Evolutionary conservation across 495 filamentous ascomycete genomes (phyloP).

Genomic region (Penicillium turbatum): DNA sequence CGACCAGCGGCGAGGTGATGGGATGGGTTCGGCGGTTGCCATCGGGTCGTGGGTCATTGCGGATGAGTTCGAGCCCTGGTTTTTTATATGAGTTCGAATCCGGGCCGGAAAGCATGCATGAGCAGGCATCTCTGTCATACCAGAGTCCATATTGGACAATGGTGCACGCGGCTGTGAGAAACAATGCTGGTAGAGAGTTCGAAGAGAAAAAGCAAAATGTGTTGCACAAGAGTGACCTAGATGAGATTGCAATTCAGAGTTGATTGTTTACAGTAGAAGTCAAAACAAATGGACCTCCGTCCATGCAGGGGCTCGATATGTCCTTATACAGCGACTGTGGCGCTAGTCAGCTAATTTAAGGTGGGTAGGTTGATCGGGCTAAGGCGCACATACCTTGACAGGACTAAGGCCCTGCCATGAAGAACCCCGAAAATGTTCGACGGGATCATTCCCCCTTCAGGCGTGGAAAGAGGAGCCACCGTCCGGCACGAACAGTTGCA

Average conservation of each 20-base stretch:
- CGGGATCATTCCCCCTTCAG: slow-evolving; percentile 16
- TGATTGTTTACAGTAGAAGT: slow-evolving; percentile 9
- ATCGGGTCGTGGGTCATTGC: slow-evolving; percentile 24
- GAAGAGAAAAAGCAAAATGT: slow-evolving; percentile 19
- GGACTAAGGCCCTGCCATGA: slow-evolving; percentile 20
- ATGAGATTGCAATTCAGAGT: slow-evolving; percentile 19
- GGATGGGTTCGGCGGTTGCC: slow-evolving; percentile 16
- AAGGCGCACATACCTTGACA: slow-evolving; percentile 27
- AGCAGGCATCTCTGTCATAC: slow-evolving; percentile 16
- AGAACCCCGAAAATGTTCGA: slow-evolving; percentile 22
- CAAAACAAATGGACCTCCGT: slow-evolving; percentile 14
- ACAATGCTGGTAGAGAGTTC: slow-evolving; percentile 5
- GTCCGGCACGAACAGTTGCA: slow-evolving; percentile 14
- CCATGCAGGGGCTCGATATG: slow-evolving; percentile 27
- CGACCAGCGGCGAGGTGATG: slow-evolving; percentile 30
- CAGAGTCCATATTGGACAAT: slow-evolving; percentile 27
- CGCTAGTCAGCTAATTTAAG: slow-evolving; percentile 17
- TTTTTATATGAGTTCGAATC: slow-evolving; percentile 25
- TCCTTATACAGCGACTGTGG: slow-evolving; percentile 28
- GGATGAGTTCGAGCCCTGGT: slow-evolving; percentile 21
- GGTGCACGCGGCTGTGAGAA: slow-evolving; percentile 13
- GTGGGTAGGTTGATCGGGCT: slow-evolving; percentile 24
- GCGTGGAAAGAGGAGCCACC: slow-evolving; percentile 1
- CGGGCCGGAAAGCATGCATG: slow-evolving; percentile 21
- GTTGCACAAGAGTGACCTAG: slow-evolving; percentile 24